Evolutionary conservation across 2,329 filamentous ascomycete genomes (phyloP).

Genomic region (Blumeriella jaapii): DNA sequence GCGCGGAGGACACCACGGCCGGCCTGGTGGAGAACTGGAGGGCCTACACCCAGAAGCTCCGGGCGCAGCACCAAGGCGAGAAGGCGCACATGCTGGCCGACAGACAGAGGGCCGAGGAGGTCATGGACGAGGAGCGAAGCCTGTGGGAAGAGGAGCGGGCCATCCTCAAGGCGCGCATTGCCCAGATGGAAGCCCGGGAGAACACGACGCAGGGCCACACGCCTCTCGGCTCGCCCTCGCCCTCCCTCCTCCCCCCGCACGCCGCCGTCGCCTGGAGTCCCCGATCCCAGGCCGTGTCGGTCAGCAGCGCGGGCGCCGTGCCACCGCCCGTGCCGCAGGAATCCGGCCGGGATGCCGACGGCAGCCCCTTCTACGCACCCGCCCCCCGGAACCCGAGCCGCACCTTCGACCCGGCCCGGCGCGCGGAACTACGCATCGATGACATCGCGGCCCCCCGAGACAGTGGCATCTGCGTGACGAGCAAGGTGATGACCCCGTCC

Average conservation of each 20-base stretch:
- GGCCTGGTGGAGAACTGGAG: conserved; percentile 26
- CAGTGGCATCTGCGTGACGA: conserved; percentile 22
- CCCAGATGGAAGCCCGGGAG: conserved; percentile 20
- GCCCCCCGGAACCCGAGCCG: conserved; percentile 25
- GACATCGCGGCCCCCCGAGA: conserved; percentile 20
- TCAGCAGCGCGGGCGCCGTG: conserved; percentile 13
- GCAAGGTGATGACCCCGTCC: conserved; percentile 23
- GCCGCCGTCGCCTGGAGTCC: conserved; percentile 4
- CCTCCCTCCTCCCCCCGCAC: conserved; percentile 1
- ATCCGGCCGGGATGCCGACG: conserved; percentile 26
- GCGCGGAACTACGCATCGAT: conserved; percentile 22
- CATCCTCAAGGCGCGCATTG: conserved; percentile 19
- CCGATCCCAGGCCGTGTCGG: conserved; percentile 8
- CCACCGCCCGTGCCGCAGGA: conserved; percentile 22
- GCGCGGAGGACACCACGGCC: conserved; percentile 19
- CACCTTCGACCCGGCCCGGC: conserved; percentile 20
- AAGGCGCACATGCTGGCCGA: conserved; percentile 26
- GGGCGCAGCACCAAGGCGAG: conserved; percentile 25
- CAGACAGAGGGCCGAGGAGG: conserved; percentile 21
- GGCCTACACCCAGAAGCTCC: conserved; percentile 22
- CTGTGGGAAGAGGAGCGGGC: conserved; percentile 26
- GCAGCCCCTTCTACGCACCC: conserved; percentile 27
- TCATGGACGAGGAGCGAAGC: conserved; percentile 25
- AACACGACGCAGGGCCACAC: conserved; percentile 2
- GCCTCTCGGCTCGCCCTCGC: background rate